Evolutionary conservation across 805 yeast species (phyloP).

Genomic region (Candida ipomoeae): DNA sequence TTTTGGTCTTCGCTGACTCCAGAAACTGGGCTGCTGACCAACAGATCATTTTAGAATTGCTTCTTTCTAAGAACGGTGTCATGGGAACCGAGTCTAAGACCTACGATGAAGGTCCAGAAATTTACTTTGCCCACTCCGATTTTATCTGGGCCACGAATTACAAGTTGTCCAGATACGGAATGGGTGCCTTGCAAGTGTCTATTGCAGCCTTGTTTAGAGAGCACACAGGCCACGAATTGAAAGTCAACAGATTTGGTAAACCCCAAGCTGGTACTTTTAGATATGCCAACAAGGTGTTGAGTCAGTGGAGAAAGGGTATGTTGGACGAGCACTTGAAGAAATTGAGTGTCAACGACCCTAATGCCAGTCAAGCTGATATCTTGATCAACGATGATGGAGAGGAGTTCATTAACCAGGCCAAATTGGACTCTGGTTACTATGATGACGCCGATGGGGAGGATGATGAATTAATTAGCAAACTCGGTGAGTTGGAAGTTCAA

Average conservation of each 20-base stretch:
- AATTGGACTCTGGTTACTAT: constrained; percentile 33
- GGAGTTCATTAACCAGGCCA: constrained; percentile 41
- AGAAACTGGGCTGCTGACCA: constrained; percentile 93
- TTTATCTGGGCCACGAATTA: constrained; percentile 92
- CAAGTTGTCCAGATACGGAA: constrained; percentile 77
- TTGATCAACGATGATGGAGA: constrained; percentile 42
- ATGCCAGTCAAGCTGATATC: constrained; percentile 40
- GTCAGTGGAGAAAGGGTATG: constrained; percentile 74
- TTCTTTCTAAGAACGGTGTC: constrained; percentile 70
- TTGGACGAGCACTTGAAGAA: constrained; percentile 69
- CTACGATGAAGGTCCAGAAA: constrained; percentile 72
- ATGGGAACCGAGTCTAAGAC: constrained; percentile 79
- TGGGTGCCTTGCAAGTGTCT: constrained; percentile 91
- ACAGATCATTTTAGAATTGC: constrained; percentile 79
- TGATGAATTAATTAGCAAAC: constrained; percentile 23
- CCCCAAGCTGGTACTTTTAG: constrained; percentile 85
- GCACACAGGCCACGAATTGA: constrained; percentile 76
- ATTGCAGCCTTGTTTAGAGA: constrained; percentile 81
- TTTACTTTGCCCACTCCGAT: constrained; percentile 88
- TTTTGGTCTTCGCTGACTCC: constrained; percentile 86
- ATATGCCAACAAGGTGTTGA: constrained; percentile 74
- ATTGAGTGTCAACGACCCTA: constrained; percentile 39
- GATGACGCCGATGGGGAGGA: constrained; percentile 29
- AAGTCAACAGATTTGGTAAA: constrained; percentile 82
- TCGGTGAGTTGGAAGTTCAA: constrained; percentile 22